Percentiles rank a stretch among this genome's conserved stretches.
These are phyloP conservation scores for Aethionema arabicum DNA, from an alignment of 345 rosid genomes.

Conservation along the genomic window DNA sequence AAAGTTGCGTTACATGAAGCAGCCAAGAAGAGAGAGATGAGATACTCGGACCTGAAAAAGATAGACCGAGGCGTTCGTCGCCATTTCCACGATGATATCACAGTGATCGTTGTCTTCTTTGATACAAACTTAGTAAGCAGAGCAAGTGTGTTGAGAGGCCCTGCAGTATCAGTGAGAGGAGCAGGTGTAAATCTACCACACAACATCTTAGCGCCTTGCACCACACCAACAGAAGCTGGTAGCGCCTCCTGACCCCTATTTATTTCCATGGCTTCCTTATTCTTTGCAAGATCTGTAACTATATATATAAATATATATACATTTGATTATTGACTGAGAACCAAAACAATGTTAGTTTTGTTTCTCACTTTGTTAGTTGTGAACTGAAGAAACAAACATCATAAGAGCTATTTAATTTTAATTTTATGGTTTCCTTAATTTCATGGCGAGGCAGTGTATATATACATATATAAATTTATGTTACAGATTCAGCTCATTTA, in stretches of 20 bases:
- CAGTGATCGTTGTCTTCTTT: slow-evolving; percentile 77
- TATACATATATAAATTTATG: not conserved
- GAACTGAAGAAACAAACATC: not conserved
- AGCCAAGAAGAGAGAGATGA: slow-evolving; percentile 93
- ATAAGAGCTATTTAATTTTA: not conserved
- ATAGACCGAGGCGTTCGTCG: slow-evolving; percentile 89
- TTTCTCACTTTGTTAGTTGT: slow-evolving; percentile 1
- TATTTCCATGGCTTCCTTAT: not conserved
- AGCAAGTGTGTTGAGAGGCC: slow-evolving; percentile 45
- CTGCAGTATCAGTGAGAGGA: slow-evolving; percentile 59
- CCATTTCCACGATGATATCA: slow-evolving; percentile 95
- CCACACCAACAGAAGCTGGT: slow-evolving; percentile 45
- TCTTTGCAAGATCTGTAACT: slow-evolving; percentile 14
- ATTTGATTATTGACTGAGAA: slow-evolving; percentile 13
- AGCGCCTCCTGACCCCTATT: slow-evolving; percentile 19
- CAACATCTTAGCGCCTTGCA: slow-evolving; percentile 58
- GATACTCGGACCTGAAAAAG: slow-evolving; percentile 93
- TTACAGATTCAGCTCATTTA: slow-evolving; percentile 16
- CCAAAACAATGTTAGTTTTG: slow-evolving; percentile 18
- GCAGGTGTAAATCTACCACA: slow-evolving; percentile 64
- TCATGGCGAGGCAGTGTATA: slow-evolving; percentile 7
- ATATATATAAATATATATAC: slow-evolving; percentile 9
- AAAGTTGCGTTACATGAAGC: slow-evolving; percentile 85
- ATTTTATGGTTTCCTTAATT: too few relatives aligned
- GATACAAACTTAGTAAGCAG: slow-evolving; percentile 64